Base-by-base conservation (phyloP, 345 rosid species). In the Carallia brachiata region DNA sequence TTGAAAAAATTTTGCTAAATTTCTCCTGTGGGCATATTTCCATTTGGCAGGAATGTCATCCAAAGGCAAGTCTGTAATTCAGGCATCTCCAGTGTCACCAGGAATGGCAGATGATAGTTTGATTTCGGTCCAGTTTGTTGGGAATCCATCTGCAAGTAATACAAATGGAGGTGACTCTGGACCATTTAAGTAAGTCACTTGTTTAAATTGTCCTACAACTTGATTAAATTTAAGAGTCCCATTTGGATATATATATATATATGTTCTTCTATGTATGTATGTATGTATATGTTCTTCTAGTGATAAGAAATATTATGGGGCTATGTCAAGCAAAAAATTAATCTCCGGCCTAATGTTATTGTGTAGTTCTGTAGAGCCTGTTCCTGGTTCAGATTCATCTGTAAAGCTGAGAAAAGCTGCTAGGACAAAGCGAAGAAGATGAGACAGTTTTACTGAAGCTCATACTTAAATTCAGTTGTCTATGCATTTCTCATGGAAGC, bases 41-140 rank as follows among this genome's bases (percentile, higher is more conserved):
- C 23, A 58, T 32, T 63, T 61, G 77, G 77, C 90, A 92, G 99
- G 92, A 68, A 80, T 89, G 82, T 78, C 88, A 36, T 86, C 97
- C 8, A 77, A 80, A 62, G 64, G 63, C 61, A 39, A 79, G 19
- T n/a, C 78, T 4, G 36, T 48, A 76, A 83, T 72, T 78, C 63
- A 78, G 65, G 82, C 78, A 47, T 78, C 94, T 53, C 87, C 87
- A 1, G 52, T 79, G 64, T 80, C 90, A 52, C 77, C 80, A 31
- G 80, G 84, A 76, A 72, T 78, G 2, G 70, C 68, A 6, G 85
- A 80, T 39, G 76, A 66, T 37, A 81, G 73, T 76, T 79, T 87
- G 63, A 82, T 82, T 70, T 79, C 97, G 8, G 86, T 84, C 67
- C 90, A 86, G 23, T 83, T 80, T 75, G 70, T 79, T 32, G 80